These are phyloP conservation scores for Thelephora aurantiotincta DNA, from an alignment of 768 basidiomycete genomes.

Conservation along the genomic window DNA sequence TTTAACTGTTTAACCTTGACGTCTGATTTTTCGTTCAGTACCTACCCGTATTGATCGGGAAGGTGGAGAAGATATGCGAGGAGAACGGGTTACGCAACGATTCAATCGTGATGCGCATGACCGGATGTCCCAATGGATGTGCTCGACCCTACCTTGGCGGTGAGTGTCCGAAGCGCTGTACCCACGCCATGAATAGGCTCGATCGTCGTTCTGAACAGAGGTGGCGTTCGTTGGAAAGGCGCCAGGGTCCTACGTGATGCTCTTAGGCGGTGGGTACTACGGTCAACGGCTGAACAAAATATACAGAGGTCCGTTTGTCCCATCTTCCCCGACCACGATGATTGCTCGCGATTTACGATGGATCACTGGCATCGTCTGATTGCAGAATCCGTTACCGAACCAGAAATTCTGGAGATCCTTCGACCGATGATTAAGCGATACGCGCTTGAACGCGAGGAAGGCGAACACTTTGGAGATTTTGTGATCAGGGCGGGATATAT, in stretches of 20 bases:
- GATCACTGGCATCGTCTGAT: not conserved
- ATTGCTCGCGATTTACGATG: not conserved
- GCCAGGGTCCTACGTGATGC: slow-evolving; percentile 83
- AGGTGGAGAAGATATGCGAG: slow-evolving; percentile 91
- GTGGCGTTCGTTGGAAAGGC: slow-evolving; percentile 96
- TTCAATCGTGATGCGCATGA: slow-evolving; percentile 97
- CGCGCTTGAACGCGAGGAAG: slow-evolving; percentile 72
- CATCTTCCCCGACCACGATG: not conserved
- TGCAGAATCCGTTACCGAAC: slow-evolving; percentile 75
- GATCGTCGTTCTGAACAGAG: slow-evolving; percentile 31
- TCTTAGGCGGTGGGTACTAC: slow-evolving; percentile 90
- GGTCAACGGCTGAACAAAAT: slow-evolving; percentile 95
- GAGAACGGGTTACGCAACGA: slow-evolving; percentile 88
- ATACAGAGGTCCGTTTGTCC: slow-evolving; percentile 50
- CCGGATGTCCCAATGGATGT: slow-evolving; percentile 90
- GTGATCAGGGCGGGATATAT: slow-evolving; percentile 89
- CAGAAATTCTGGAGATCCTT: slow-evolving; percentile 83
- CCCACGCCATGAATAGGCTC: not conserved
- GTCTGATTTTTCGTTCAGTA: slow-evolving; percentile 35
- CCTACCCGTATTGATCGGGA: slow-evolving; percentile 82
- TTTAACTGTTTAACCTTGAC: not conserved
- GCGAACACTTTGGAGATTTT: slow-evolving; percentile 93
- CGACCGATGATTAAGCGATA: slow-evolving; percentile 90
- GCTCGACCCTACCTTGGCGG: slow-evolving; percentile 88
- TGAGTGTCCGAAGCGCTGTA: slow-evolving; percentile 17